Evolutionary conservation across 345 rosid species (phyloP), one percentile per base, ranked within the genome.

Genomic region (sweet orange (Citrus sinensis)): DNA sequence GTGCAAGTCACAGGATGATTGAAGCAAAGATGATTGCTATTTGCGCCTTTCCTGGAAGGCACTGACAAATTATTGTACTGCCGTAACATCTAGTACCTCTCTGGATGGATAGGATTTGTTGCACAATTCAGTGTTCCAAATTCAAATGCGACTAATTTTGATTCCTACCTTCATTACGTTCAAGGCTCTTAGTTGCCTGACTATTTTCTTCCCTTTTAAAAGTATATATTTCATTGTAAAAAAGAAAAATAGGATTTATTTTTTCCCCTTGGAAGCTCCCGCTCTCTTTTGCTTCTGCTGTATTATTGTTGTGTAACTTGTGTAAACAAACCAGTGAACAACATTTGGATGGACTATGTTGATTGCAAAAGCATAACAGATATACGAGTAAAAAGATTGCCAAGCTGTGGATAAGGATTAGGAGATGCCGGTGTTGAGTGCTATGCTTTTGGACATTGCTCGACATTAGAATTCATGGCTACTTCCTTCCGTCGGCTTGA

Each of bases 371-470:
- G 58, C 58, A 54, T 54, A 54, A 54, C 58, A 54, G 58, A 19
- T 4, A 54, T 54, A 1, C 2, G 7, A 54, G 20, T 54, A 54
- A 5, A 54, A 17, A 54, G 58, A 54, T 19, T 19, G 20, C 2
- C 22, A 17, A 4, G 1, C 58, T 54, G 20, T 51, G 7, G 19
- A 54, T 54, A 19, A 54, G 7, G 22, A 54, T 17, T 54, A n/a
- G 4, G 13, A 49, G 59, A 71, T 32, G 30, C n/a, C 0, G 30
- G 30, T 13, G 29, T 20, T 22, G 55, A 71, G 34, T 29, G 27
- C 5, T 71, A 91, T 25, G 91, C 87, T 85, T 89, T 89, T 1
- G 98, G 96, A 81, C 99, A 93, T 70, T 82, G 86, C 32, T 59
- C 64, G 64, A 72, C 51, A 74, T 70, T 75, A 1, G 22, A 24